A percentile compares a stretch with the other conserved stretches of the same genome.
These are phyloP conservation scores for Cucurbitaria berberidis DNA, from an alignment of 2,329 filamentous ascomycete species.

Conservation along the genomic window DNA sequence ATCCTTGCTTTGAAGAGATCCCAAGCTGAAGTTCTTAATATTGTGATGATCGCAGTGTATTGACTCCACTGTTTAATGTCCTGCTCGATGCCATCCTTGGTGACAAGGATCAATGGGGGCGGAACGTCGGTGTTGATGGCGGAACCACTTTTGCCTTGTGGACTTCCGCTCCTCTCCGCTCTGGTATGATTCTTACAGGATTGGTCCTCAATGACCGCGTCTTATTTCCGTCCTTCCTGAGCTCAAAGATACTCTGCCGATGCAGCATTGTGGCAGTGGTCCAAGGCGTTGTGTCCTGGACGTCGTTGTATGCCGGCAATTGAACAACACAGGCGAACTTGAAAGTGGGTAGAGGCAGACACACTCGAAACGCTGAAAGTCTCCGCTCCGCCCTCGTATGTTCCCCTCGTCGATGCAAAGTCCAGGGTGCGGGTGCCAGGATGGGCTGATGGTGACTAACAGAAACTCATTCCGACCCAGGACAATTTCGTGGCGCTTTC, in stretches of 20 bases:
- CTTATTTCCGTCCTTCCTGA: neutral
- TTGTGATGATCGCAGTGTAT: neutral
- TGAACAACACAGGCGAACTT: neutral
- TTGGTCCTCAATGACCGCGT: neutral
- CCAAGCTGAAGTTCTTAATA: too few species aligned
- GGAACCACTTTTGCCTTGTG: neutral
- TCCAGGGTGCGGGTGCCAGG: constrained; percentile 11
- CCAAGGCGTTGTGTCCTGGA: neutral
- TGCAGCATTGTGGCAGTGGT: neutral
- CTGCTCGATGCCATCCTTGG: neutral
- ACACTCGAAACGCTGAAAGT: neutral
- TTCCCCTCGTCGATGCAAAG: neutral
- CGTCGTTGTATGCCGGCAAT: neutral
- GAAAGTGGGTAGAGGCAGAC: neutral
- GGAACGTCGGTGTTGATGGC: neutral
- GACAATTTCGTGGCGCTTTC: constrained; percentile 22
- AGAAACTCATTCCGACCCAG: constrained; percentile 18
- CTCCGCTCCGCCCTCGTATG: constrained; percentile 11
- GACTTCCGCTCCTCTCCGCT: neutral
- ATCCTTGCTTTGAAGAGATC: too few species aligned
- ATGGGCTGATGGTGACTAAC: constrained; percentile 29
- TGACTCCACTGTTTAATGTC: too few species aligned
- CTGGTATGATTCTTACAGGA: neutral
- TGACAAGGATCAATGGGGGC: neutral
- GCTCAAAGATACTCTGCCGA: neutral